Evolutionary conservation across 371 early-diverging fungal species (phyloP), one percentile per base, ranked within the genome.

Genomic region (Syncephalastrum sp.): DNA sequence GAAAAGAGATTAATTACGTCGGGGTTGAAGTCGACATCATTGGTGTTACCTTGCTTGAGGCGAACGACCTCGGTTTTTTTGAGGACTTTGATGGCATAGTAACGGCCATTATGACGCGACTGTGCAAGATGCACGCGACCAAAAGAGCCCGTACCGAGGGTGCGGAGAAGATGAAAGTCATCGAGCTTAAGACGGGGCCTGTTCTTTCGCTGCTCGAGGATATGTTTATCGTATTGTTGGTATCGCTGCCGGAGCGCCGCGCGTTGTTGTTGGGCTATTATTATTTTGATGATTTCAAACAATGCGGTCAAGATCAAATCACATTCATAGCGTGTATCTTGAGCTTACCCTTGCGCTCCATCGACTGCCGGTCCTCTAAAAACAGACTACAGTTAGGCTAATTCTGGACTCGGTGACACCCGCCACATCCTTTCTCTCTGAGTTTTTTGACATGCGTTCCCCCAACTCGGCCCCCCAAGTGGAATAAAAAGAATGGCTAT

Each of bases 131-230:
- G 95, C 38, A 99, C 99, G 17, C 98, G 91, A 24, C 99, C 99
- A 82, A 99, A 99, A 8, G 98, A 95, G 12, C 99, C 99, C 0
- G 97, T 96, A 13, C 99, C 99, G 23, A 99, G 61, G 15, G 91
- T 92, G 33, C 91, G 83, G 50, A 83, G 74, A 50, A 91, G 70
- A 55, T 81, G 79, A 59, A 89, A 91, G 56, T 90, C 88, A 27
- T 73, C 74, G 41, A 91, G 72, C 63, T 79, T 81, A 42, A 89
- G 76, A 47, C 83, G 81, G 27, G 82, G 80, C 42, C 71, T 65
- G 51, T 70, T 62, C 23, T 70, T 64, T 15, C 74, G 63, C 51
- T 74, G 68, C 12, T 68, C 59, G 13, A 74, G 68, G 25, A 74
- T 66, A 8, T 64, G 59, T 53, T 68, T 63, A 53, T 74, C 74